Percentiles rank a stretch among this genome's conserved stretches.
These are phyloP conservation scores for Phytophthora cajani DNA, from an alignment of 352 stramenopile species.

Conservation along the genomic window DNA sequence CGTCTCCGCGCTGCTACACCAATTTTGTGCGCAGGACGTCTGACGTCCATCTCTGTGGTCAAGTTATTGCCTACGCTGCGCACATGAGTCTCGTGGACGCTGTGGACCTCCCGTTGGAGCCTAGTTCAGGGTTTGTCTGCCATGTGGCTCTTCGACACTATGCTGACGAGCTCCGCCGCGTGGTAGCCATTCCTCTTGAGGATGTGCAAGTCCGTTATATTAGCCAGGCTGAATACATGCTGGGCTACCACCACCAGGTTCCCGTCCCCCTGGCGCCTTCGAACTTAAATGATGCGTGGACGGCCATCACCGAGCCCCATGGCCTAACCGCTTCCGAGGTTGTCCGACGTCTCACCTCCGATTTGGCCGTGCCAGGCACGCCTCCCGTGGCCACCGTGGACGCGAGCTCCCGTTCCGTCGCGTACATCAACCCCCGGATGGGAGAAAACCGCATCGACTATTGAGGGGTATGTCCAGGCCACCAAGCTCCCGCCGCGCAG, in stretches of 20 bases:
- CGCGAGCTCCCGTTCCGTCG: too few species aligned
- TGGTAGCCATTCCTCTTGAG: not conserved
- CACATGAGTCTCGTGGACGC: not conserved
- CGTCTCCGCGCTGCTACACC: too few species aligned
- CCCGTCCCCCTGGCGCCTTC: not conserved
- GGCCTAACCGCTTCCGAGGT: not conserved
- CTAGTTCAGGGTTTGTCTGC: not conserved
- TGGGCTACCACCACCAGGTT: constrained; percentile 8
- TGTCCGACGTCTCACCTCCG: not conserved
- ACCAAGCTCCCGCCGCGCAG: too few species aligned
- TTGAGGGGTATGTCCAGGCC: too few species aligned
- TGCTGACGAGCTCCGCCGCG: not conserved
- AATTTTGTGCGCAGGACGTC: not conserved
- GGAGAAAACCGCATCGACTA: too few species aligned
- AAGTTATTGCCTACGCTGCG: not conserved
- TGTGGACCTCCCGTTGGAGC: not conserved
- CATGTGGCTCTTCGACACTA: not conserved
- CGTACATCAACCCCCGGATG: too few species aligned
- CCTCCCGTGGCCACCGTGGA: too few species aligned
- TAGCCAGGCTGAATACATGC: not conserved
- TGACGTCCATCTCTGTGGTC: not conserved
- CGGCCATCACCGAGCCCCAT: too few species aligned
- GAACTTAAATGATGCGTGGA: not conserved
- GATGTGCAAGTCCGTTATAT: constrained; percentile 6
- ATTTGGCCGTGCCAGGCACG: not conserved